Evolutionary conservation across 2,329 filamentous ascomycete genomes (phyloP), one percentile per base, ranked within the genome.

Genomic region (Ceratocystis albifundus): DNA sequence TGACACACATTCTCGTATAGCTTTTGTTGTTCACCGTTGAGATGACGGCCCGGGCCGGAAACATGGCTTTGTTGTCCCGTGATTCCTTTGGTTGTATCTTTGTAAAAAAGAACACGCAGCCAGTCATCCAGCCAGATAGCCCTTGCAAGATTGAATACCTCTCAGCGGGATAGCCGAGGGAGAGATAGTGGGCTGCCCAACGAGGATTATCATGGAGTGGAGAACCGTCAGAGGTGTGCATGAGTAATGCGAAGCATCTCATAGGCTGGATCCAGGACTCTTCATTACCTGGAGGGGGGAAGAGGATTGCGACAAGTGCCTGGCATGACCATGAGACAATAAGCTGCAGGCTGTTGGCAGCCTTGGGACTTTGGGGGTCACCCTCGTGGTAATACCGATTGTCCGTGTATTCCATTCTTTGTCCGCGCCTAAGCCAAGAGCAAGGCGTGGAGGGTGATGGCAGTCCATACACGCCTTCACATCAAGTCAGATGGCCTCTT

Each of bases 171-270:
- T 59, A 20, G 30, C 55, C 55, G 55, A 59, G 30, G 20, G 55
- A 36, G 25, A 36, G 55, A 36, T 12, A 36, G 28, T 36, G 30
- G 30, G 55, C 15, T 32, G 30, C 28, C 17, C 55, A 36, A 28
- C 15, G 25, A 36, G 15, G n/a, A 36, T 36, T 30, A 36, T 20
- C 28, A 59, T 22, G 4, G 28, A 36, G 25, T 36, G 55, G 65
- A 71, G 74, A 73, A 76, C 76, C 74, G 72, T 36, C 25, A 5
- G 8, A 22, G 17, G n/a, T n/a, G 22, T 20, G 17, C 8, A 17
- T 64, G 62, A 64, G 62, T 64, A 36, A 64, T 64, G 22, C 15
- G 10, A 8, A 5, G 44, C 25, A 36, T 64, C 25, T 64, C 30
- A 53, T 45, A 64, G 62, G 45, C 61, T 50, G 41, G 41, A 46